Percentiles rank a stretch among this genome's conserved stretches.
These are phyloP conservation scores for Ogataea nitratoaversa DNA, from an alignment of 805 yeast genomes.

Conservation along the genomic window DNA sequence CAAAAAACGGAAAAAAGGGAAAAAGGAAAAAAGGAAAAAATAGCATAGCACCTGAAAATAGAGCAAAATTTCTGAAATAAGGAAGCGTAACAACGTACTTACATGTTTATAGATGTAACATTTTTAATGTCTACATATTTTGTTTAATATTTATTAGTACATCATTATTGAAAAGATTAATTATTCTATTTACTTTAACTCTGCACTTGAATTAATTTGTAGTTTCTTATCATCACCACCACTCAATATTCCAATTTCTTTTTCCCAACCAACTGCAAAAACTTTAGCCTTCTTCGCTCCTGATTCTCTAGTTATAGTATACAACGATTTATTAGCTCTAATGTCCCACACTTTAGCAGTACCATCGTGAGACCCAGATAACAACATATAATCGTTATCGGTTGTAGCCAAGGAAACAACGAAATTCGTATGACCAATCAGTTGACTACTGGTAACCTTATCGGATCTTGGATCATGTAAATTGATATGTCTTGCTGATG, in stretches of 20 bases:
- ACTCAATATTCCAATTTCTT: constrained; percentile 74
- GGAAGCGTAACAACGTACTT: no score
- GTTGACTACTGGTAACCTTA: constrained; percentile 61
- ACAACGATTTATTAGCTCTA: constrained; percentile 77
- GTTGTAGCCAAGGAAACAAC: constrained; percentile 80
- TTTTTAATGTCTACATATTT: no score
- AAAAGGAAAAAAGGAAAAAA: no score
- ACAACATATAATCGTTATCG: constrained; percentile 67
- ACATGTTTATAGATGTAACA: no score
- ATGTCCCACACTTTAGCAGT: constrained; percentile 95
- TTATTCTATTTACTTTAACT: constrained; percentile 18
- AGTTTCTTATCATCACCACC: constrained; percentile 94
- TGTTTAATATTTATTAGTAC: no score
- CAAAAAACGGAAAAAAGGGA: no score
- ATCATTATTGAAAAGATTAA: no score
- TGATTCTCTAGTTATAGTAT: constrained; percentile 74
- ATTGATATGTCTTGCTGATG: constrained; percentile 95
- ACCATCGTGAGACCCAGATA: constrained; percentile 95
- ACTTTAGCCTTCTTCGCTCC: constrained; percentile 58
- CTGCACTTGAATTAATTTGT: constrained; percentile 58
- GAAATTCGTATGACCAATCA: constrained; percentile 87
- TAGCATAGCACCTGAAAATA: no score
- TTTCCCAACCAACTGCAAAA: constrained; percentile 83
- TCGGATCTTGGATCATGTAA: constrained; percentile 87
- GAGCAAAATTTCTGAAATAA: no score